These are phyloP conservation scores for Echeveria elegans DNA, from an alignment of 164 flowering plant species.

Conservation along the genomic window DNA sequence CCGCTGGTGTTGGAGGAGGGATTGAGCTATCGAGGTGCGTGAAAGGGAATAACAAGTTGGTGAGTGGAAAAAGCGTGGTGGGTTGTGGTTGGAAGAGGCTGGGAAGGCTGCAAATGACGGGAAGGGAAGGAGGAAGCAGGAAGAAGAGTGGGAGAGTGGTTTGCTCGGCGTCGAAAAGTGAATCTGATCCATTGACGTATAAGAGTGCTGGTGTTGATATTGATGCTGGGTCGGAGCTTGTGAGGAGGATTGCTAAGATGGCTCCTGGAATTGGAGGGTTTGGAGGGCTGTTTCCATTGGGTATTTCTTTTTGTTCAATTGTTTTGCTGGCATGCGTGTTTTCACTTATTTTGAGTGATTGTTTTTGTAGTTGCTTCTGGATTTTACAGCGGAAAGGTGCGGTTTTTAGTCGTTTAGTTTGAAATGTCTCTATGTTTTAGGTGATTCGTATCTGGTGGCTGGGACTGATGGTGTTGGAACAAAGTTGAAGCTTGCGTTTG, in stretches of 20 bases:
- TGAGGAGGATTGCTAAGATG: conserved; percentile 80
- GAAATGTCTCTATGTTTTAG: conserved; percentile 29
- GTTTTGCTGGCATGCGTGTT: too few species aligned
- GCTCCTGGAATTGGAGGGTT: conserved; percentile 95
- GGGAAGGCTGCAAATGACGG: background rate
- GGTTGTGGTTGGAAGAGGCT: background rate
- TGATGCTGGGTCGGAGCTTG: conserved; percentile 94
- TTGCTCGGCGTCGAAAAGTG: background rate
- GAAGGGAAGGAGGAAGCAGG: background rate
- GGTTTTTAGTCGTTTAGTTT: background rate
- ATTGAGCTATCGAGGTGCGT: background rate
- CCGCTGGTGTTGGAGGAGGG: background rate
- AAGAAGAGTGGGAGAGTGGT: background rate
- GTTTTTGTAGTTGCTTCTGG: background rate
- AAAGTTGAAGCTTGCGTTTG: conserved; percentile 95
- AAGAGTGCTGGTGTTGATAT: conserved; percentile 94
- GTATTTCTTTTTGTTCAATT: too few species aligned
- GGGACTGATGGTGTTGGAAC: conserved; percentile 99
- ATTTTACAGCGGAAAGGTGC: background rate
- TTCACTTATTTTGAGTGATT: too few species aligned
- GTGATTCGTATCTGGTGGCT: conserved; percentile 94
- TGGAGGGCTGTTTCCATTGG: conserved; percentile 85
- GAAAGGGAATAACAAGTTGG: background rate
- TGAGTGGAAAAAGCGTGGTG: background rate
- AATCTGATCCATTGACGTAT: conserved; percentile 44